These are phyloP conservation scores for Marchantia polymorpha DNA, from an alignment of 225 moss, liverwort and hornwort genomes.

Conservation along the genomic window DNA sequence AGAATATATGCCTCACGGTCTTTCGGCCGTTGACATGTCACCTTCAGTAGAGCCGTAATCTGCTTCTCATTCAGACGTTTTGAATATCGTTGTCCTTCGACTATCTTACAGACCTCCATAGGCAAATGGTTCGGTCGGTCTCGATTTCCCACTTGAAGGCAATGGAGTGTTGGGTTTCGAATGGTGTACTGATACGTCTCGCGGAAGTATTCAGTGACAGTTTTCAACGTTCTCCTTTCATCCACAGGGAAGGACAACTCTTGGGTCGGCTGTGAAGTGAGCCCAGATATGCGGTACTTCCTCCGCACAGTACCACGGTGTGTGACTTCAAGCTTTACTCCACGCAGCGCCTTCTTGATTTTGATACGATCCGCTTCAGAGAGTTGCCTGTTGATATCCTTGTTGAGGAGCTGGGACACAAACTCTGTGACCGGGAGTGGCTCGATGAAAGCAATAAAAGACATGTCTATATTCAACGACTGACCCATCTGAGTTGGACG, in stretches of 20 bases:
- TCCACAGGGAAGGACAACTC: slow-evolving; percentile 88
- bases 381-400: slow-evolving; percentile 54
- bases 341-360: slow-evolving; percentile 83
- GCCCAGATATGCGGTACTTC: slow-evolving; percentile 86
- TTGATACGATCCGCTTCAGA: slow-evolving; percentile 84
- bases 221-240: slow-evolving; percentile 75
- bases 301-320: slow-evolving; percentile 92
- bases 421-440: slow-evolving; percentile 93
- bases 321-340: slow-evolving; percentile 95
- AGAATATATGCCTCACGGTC: slow-evolving; percentile 81
- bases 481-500: slow-evolving; percentile 97
- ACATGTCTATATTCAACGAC: slow-evolving; percentile 99
- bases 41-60: slow-evolving; percentile 76
- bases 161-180: slow-evolving; percentile 62
- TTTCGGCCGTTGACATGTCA: slow-evolving; percentile 82
- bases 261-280: slow-evolving; percentile 75
- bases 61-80: slow-evolving; percentile 79
- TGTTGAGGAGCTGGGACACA: slow-evolving; percentile 69
- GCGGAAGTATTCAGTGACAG: slow-evolving; percentile 83
- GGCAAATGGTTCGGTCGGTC: slow-evolving; percentile 84
- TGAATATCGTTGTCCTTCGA: slow-evolving; percentile 83
- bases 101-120: slow-evolving; percentile 92
- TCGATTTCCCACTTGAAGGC: slow-evolving; percentile 81
- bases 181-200: slow-evolving; percentile 81
- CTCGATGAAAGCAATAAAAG: slow-evolving; percentile 96